These are phyloP conservation scores for Hypoxylon sp. DNA, from an alignment of 2,329 filamentous ascomycete genomes.

Conservation along the genomic window DNA sequence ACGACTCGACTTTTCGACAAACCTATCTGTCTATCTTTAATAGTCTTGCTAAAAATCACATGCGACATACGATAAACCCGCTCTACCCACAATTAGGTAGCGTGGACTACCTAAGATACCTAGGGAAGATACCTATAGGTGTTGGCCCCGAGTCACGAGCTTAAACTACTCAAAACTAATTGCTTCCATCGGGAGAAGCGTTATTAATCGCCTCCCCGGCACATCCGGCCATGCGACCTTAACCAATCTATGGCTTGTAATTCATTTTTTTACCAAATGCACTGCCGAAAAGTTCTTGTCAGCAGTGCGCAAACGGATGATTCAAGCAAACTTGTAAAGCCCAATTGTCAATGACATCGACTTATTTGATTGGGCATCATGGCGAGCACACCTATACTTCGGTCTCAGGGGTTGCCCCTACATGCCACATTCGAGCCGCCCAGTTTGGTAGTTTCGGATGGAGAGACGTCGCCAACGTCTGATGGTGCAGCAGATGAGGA, in stretches of 20 bases:
- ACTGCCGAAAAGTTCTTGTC: conserved; percentile 23
- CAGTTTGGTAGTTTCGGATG: conserved; percentile 42
- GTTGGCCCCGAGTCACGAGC: conserved; percentile 45
- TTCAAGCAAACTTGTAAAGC: conserved; percentile 30
- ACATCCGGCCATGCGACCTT: conserved; percentile 35
- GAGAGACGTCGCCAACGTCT: conserved; percentile 48
- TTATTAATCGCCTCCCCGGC: conserved; percentile 34
- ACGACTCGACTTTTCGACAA: conserved; percentile 8
- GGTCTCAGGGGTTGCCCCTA: conserved; percentile 33
- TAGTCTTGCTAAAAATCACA: conserved; percentile 25
- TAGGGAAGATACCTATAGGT: too few relatives aligned
- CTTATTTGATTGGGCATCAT: conserved; percentile 43
- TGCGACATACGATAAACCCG: conserved; percentile 24
- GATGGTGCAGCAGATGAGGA: conserved; percentile 56
- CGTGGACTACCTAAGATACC: conserved; percentile 23
- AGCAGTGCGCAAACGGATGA: conserved; percentile 19
- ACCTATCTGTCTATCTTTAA: conserved; percentile 7
- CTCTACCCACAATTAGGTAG: conserved; percentile 35
- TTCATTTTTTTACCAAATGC: conserved; percentile 31
- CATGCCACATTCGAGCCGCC: conserved; percentile 39
- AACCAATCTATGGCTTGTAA: conserved; percentile 23
- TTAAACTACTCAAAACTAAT: conserved; percentile 32
- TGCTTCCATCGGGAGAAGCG: conserved; percentile 19
- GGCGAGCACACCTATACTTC: conserved; percentile 36
- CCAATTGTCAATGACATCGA: conserved; percentile 35